Evolutionary conservation across 2,329 filamentous ascomycete species (phyloP).

Genomic region (Uncinocarpus reesii): DNA sequence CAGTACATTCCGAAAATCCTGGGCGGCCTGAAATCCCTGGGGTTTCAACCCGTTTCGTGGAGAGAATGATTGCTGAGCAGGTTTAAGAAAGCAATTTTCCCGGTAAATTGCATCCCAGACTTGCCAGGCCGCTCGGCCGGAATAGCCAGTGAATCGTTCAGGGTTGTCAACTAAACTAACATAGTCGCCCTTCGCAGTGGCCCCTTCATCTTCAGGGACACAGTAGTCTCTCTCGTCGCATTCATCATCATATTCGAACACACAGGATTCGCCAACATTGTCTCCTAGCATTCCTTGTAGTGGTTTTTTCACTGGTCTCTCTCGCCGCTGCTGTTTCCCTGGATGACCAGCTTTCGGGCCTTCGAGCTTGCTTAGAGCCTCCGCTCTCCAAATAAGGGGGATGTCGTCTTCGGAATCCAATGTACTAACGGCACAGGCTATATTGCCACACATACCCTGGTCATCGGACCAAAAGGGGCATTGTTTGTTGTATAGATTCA

Average conservation of each 20-base stretch:
- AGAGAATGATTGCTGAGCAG: constrained; percentile 22
- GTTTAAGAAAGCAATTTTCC: constrained; percentile 81
- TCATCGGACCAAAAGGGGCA: constrained; percentile 96
- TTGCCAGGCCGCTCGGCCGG: constrained; percentile 70
- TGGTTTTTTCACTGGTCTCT: constrained; percentile 58
- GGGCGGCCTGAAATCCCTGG: constrained; percentile 45
- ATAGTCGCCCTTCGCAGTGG: constrained; percentile 81
- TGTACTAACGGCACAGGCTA: constrained; percentile 90
- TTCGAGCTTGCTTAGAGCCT: constrained; percentile 83
- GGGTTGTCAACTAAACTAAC: constrained; percentile 89
- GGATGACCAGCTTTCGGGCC: constrained; percentile 88
- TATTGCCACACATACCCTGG: constrained; percentile 90
- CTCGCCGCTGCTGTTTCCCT: constrained; percentile 59
- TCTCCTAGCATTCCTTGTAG: constrained; percentile 75
- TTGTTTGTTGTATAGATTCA: constrained; percentile 87
- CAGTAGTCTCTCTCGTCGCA: constrained; percentile 96
- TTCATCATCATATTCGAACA: constrained; percentile 94
- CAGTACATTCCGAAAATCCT: constrained; percentile 52
- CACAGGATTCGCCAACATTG: constrained; percentile 84
- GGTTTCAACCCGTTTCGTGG: constrained; percentile 24
- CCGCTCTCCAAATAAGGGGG: constrained; percentile 78
- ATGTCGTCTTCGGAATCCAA: constrained; percentile 93
- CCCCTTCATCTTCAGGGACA: constrained; percentile 85
- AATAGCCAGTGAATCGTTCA: constrained; percentile 90
- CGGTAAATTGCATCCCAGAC: constrained; percentile 96